phyloP scores from a whole-genome alignment of 352 stramenopile genomes.

The Phytophthora cactorum region DNA sequence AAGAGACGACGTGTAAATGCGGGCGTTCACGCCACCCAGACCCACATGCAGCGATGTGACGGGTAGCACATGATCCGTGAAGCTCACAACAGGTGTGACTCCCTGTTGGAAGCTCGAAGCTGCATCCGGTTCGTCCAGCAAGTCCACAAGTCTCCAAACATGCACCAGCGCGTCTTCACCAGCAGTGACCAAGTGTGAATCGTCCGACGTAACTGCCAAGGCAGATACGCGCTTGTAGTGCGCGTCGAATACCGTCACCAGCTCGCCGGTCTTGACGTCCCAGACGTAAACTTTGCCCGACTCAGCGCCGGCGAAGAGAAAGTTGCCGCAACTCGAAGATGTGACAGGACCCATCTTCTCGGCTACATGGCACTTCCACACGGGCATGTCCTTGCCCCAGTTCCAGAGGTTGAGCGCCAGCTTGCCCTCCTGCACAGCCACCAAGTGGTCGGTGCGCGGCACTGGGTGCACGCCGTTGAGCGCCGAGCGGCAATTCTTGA shows the following conservation, averaged over 20 bases:
- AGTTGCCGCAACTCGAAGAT: constrained; percentile 73
- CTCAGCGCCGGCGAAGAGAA: constrained; percentile 71
- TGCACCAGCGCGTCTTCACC: constrained; percentile 86
- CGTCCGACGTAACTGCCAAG: constrained; percentile 68
- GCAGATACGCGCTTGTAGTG: constrained; percentile 88
- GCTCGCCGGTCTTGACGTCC: constrained; percentile 82
- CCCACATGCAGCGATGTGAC: constrained; percentile 78
- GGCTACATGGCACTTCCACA: constrained; percentile 77
- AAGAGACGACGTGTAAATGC: constrained; percentile 78
- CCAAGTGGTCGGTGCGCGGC: constrained; percentile 71
- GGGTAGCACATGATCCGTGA: constrained; percentile 81
- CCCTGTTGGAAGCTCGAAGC: constrained; percentile 65
- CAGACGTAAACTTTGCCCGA: constrained; percentile 89
- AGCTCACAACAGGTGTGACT: constrained; percentile 62
- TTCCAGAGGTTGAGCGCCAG: constrained; percentile 66
- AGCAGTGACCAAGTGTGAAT: constrained; percentile 81
- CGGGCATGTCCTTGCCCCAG: constrained; percentile 75
- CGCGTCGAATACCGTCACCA: constrained; percentile 82
- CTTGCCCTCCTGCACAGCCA: constrained; percentile 73
- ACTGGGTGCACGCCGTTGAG: constrained; percentile 59
- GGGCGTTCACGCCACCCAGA: constrained; percentile 66
- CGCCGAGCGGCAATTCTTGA: constrained; percentile 70
- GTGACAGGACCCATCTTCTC: constrained; percentile 73
- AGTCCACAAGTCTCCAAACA: constrained; percentile 76
- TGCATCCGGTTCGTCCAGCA: constrained; percentile 67